Conservation (phyloP, 768 basidiomycete genomes). For the Pisolithus orientalis region DNA sequence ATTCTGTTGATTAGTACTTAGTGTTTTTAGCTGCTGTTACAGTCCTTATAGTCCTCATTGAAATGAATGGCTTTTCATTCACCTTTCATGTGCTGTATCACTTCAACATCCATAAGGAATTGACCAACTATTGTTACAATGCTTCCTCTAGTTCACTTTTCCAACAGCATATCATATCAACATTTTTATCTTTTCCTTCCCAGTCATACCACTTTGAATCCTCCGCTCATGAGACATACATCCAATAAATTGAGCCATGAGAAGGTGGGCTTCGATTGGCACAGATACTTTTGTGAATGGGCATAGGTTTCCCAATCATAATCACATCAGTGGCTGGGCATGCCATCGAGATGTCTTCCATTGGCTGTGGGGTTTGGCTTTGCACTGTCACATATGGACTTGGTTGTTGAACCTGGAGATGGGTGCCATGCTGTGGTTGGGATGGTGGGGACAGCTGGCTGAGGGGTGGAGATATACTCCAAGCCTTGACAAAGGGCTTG, state of each 20-base stretch:
- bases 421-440: neutral
- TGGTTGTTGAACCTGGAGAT: neutral
- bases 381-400: neutral
- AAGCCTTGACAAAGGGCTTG: neutral
- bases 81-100: too few species aligned
- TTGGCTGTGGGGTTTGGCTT: neutral
- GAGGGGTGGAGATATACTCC: neutral
- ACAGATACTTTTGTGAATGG: neutral
- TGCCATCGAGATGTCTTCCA: neutral
- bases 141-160: neutral
- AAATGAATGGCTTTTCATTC: neutral
- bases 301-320: neutral
- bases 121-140: neutral
- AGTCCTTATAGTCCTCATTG: too few species aligned
- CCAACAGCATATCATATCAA: neutral
- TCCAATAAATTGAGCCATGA: neutral
- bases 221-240: neutral
- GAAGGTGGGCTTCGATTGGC: neutral
- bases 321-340: neutral
- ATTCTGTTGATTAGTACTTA: too few species aligned
- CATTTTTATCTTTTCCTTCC: neutral
- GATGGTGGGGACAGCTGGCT: neutral
- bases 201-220: neutral
- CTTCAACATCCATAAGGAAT: too few species aligned
- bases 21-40: too few species aligned